phyloP scores from a whole-genome alignment of 371 early-diverging fungal genomes.

The Mucor racemosus region DNA sequence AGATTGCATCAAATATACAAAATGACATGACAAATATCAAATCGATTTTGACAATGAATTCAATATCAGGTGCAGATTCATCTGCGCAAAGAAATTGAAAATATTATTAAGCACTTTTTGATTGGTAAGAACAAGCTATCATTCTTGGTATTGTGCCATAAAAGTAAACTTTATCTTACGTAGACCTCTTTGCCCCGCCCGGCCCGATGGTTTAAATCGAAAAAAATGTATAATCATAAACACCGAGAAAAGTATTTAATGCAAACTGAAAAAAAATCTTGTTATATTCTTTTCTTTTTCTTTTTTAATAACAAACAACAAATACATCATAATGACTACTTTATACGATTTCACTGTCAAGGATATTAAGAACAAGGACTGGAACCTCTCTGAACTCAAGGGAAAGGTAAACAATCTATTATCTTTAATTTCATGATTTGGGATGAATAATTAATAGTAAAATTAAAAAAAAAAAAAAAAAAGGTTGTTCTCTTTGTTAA shows the following conservation, averaged over 20 bases:
- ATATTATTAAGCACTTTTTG: background rate
- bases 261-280: background rate
- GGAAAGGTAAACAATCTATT: conserved; percentile 31
- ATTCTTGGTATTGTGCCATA: conserved; percentile 2
- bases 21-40: background rate
- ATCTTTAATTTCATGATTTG: background rate
- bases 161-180: conserved; percentile 20
- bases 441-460: background rate
- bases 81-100: background rate
- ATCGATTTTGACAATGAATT: background rate
- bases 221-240: background rate
- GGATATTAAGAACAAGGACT: conserved; percentile 33
- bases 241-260: conserved; percentile 10
- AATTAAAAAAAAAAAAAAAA: no score
- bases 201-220: background rate
- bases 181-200: background rate
- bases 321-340: conserved; percentile 24
- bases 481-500: conserved; percentile 90
- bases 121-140: background rate
- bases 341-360: conserved; percentile 42
- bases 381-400: conserved; percentile 30
- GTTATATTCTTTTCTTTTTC: conserved; percentile 2
- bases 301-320: conserved; percentile 1
- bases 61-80: background rate
- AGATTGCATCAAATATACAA: background rate